A percentile compares a stretch with the other conserved stretches of the same genome.
Evolutionary conservation across 2,329 filamentous ascomycete genomes (phyloP).

Genomic region (Fusarium tanahbumbuense): DNA sequence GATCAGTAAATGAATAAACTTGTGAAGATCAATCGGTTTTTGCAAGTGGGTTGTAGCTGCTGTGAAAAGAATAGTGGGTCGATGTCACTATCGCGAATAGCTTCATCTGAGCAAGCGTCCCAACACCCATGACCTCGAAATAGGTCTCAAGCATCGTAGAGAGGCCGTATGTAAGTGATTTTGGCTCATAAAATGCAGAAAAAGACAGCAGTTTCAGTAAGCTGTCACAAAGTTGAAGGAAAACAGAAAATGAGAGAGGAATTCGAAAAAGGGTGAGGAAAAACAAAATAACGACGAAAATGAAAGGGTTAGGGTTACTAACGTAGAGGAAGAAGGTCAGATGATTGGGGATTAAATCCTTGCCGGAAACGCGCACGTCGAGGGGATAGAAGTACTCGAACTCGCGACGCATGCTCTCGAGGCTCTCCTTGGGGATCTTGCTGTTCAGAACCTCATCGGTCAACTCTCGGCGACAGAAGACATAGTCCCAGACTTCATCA

Average conservation of each 20-base stretch:
- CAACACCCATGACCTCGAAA: not conserved
- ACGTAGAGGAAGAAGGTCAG: conserved; percentile 96
- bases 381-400: conserved; percentile 98
- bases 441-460: conserved; percentile 74
- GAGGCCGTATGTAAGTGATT: not conserved
- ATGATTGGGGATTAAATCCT: conserved; percentile 91
- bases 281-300: not conserved
- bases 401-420: conserved; percentile 86
- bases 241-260: fast-evolving
- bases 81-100: not conserved
- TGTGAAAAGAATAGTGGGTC: not conserved
- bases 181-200: not conserved
- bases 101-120: not conserved
- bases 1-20: not conserved
- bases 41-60: not conserved
- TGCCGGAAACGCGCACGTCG: conserved; percentile 87
- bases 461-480: conserved; percentile 82
- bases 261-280: not conserved
- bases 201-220: not conserved
- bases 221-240: not conserved
- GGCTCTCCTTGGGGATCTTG: conserved; percentile 77
- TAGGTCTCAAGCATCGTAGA: not conserved
- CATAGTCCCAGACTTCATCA: conserved; percentile 95
- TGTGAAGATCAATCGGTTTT: not conserved
- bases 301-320: not conserved